These are phyloP conservation scores for Dichotomocladium elegans DNA, from an alignment of 371 early-diverging fungal genomes.

Conservation along the genomic window DNA sequence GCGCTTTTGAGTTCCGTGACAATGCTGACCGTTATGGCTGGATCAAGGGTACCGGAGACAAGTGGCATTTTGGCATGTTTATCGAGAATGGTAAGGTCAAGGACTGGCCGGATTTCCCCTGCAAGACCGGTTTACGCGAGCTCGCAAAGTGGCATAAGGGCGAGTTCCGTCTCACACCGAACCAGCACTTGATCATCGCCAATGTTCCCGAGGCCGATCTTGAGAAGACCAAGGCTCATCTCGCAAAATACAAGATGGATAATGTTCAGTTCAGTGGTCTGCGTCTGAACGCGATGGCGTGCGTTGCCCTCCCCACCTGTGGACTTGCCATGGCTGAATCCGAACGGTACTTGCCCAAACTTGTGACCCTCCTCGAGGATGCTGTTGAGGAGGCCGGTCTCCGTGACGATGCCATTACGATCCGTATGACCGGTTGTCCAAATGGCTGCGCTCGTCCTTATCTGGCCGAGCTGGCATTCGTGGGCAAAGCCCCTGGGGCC, in stretches of 20 bases:
- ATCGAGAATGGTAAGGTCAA: slow-evolving; percentile 90
- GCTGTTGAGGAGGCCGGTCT: slow-evolving; percentile 78
- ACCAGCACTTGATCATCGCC: slow-evolving; percentile 85
- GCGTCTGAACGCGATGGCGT: slow-evolving; percentile 90
- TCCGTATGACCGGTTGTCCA: slow-evolving; percentile 96
- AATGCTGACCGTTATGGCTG: slow-evolving; percentile 95
- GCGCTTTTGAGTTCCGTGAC: slow-evolving; percentile 71
- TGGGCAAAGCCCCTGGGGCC: slow-evolving; percentile 91
- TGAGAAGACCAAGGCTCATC: slow-evolving; percentile 62
- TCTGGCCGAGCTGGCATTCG: slow-evolving; percentile 89
- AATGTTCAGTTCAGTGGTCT: slow-evolving; percentile 76
- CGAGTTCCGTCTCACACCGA: slow-evolving; percentile 85
- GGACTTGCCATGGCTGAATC: slow-evolving; percentile 94
- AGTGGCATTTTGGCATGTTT: slow-evolving; percentile 86
- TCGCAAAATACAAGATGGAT: slow-evolving; percentile 78
- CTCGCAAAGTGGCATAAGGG: slow-evolving; percentile 77
- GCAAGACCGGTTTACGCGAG: slow-evolving; percentile 78
- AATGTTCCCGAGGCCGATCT: slow-evolving; percentile 71
- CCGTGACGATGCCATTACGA: slow-evolving; percentile 82
- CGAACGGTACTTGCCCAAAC: slow-evolving; percentile 87
- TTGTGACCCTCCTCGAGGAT: slow-evolving; percentile 75
- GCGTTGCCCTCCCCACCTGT: slow-evolving; percentile 93
- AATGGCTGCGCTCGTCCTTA: slow-evolving; percentile 95
- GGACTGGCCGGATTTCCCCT: slow-evolving; percentile 74
- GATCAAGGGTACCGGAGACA: slow-evolving; percentile 67